These are phyloP conservation scores for Populus hybrid DNA, from an alignment of 441 rosid species.

Conservation along the genomic window DNA sequence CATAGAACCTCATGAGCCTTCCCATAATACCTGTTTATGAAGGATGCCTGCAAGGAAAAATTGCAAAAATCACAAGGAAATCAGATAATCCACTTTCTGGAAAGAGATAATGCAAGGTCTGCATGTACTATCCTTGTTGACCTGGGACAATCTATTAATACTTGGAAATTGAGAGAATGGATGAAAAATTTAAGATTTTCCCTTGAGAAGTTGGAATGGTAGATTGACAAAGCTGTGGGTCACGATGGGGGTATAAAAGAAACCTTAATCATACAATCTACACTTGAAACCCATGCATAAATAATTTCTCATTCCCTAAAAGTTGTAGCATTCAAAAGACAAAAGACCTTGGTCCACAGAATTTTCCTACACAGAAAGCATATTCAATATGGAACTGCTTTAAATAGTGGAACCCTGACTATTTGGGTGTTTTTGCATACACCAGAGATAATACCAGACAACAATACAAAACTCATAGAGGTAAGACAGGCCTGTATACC, in stretches of 20 bases:
- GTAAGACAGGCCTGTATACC: background rate
- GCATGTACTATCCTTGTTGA: background rate
- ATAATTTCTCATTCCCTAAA: background rate
- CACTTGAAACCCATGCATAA: background rate
- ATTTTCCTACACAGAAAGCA: background rate
- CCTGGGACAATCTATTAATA: background rate
- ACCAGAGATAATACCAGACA: background rate
- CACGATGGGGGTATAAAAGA: background rate
- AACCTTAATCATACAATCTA: background rate
- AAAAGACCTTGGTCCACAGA: background rate
- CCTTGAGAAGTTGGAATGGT: background rate
- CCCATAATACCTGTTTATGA: conserved; percentile 74
- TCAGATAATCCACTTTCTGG: background rate
- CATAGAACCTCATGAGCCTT: conserved; percentile 66
- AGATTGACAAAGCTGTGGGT: background rate
- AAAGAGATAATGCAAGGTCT: background rate
- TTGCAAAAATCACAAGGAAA: background rate
- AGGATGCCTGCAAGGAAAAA: conserved; percentile 46
- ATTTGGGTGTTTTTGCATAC: background rate
- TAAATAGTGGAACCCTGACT: background rate
- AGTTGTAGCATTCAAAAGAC: background rate
- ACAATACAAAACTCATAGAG: background rate
- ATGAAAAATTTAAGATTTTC: background rate
- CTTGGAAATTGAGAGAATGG: background rate
- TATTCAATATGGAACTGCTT: background rate